A percentile compares a stretch with the other conserved stretches of the same genome.
Evolutionary conservation across 768 basidiomycete genomes (phyloP).

Genomic region (Leccinum imitatum): DNA sequence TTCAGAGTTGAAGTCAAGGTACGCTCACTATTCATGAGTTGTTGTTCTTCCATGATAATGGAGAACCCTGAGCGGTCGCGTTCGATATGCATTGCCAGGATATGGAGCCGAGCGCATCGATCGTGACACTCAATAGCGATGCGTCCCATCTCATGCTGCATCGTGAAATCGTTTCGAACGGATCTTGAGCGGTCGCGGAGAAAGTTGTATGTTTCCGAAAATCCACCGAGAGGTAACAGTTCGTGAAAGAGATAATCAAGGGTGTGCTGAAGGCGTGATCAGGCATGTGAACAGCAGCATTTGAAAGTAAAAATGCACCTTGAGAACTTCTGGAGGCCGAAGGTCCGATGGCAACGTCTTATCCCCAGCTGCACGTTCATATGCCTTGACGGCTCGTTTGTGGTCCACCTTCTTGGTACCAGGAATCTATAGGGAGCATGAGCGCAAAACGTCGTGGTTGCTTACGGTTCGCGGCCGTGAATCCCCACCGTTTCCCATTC

Average conservation of each 20-base stretch:
- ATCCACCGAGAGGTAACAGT: conserved; percentile 67
- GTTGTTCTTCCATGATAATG: conserved; percentile 77
- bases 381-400: conserved; percentile 87
- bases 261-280: conserved; percentile 53
- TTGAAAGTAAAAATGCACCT: conserved; percentile 42
- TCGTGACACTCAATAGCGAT: conserved; percentile 89
- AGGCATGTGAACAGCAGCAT: background rate
- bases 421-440: conserved; percentile 57
- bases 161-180: conserved; percentile 90
- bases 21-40: conserved; percentile 84
- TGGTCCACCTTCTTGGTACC: conserved; percentile 87
- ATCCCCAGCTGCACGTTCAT: conserved; percentile 93
- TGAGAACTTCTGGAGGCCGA: conserved; percentile 81
- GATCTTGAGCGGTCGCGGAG: conserved; percentile 90
- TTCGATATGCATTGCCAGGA: conserved; percentile 71
- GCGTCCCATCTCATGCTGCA: conserved; percentile 79
- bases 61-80: conserved; percentile 60
- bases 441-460: conserved; percentile 24
- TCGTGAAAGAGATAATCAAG: conserved; percentile 91
- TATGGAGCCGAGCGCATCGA: conserved; percentile 92
- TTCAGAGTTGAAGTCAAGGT: background rate
- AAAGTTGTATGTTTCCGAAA: conserved; percentile 74
- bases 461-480: conserved; percentile 3
- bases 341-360: conserved; percentile 90
- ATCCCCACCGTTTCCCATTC: conserved; percentile 77